Conservation (phyloP, 345 rosid genomes). For the Eucalyptus camaldulensis region DNA sequence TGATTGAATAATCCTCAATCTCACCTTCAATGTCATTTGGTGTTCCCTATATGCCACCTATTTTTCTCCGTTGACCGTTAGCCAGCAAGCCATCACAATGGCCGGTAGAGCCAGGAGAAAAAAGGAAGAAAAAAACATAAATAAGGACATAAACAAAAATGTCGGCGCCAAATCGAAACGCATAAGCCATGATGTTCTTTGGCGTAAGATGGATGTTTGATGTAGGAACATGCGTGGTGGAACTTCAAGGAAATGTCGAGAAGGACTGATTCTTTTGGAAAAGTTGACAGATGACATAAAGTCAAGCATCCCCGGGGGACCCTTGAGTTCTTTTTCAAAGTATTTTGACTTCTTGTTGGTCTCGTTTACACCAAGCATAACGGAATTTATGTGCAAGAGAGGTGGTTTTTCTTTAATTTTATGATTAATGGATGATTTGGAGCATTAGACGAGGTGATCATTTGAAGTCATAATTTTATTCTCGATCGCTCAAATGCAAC, state of each 20-base stretch:
- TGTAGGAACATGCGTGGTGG: background rate
- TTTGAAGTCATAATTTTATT: background rate
- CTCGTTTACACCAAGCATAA: background rate
- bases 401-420: background rate
- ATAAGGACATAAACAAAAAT: background rate
- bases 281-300: background rate
- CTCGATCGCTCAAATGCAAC: fast-evolving
- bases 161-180: background rate
- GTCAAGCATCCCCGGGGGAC: background rate
- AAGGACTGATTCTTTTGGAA: background rate
- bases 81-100: background rate
- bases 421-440: background rate
- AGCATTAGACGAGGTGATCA: background rate
- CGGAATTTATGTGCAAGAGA: background rate
- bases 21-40: background rate
- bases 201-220: background rate
- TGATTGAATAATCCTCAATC: background rate
- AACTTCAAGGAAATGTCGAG: background rate
- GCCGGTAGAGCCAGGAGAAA: background rate
- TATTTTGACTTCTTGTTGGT: background rate
- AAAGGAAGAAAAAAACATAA: background rate
- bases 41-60: background rate
- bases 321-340: background rate
- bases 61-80: background rate
- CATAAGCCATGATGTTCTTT: background rate